A percentile compares a stretch with the other conserved stretches of the same genome.
phyloP scores from a whole-genome alignment of 495 filamentous ascomycete genomes.

The Podospora fimiseda region DNA sequence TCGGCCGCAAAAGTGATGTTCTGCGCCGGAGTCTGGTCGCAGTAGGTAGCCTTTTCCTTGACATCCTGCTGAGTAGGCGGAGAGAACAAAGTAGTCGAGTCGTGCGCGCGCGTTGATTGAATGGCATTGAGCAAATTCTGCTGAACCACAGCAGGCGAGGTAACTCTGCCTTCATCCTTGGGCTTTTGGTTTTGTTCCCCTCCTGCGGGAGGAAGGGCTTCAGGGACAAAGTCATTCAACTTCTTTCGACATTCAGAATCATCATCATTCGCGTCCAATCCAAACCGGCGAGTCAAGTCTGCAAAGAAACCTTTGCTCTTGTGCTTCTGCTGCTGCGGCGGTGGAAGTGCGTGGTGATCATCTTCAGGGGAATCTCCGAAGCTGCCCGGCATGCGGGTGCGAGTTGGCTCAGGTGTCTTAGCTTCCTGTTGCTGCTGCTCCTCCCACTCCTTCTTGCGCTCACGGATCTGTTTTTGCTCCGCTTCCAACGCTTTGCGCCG shows the following conservation, averaged over 20 bases:
- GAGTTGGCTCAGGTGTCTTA: constrained; percentile 21
- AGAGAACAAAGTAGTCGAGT: constrained; percentile 62
- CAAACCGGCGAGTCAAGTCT: constrained; percentile 56
- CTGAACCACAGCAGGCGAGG: constrained; percentile 49
- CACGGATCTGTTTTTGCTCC: constrained; percentile 60
- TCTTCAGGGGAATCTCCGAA: constrained; percentile 60
- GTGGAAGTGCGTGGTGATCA: constrained; percentile 18
- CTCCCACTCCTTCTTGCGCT: constrained; percentile 51
- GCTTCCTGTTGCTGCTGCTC: constrained; percentile 28
- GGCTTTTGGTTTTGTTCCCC: background rate
- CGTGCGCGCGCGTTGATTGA: constrained; percentile 70
- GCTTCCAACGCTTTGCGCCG: constrained; percentile 70
- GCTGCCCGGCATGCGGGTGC: constrained; percentile 23
- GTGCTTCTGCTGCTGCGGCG: constrained; percentile 12
- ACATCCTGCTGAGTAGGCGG: constrained; percentile 66
- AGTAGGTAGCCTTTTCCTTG: constrained; percentile 82
- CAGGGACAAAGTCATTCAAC: constrained; percentile 35
- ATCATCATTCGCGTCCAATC: constrained; percentile 46
- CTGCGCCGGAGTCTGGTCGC: constrained; percentile 72
- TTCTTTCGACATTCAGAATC: constrained; percentile 30
- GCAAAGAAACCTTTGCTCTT: constrained; percentile 53
- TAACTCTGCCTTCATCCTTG: constrained; percentile 39
- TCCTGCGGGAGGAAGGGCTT: too few relatives aligned
- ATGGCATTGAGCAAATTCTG: constrained; percentile 75
- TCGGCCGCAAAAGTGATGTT: constrained; percentile 71